Base-by-base conservation (phyloP, 208 protist genomes). In the Leishmania tropica region DNA sequence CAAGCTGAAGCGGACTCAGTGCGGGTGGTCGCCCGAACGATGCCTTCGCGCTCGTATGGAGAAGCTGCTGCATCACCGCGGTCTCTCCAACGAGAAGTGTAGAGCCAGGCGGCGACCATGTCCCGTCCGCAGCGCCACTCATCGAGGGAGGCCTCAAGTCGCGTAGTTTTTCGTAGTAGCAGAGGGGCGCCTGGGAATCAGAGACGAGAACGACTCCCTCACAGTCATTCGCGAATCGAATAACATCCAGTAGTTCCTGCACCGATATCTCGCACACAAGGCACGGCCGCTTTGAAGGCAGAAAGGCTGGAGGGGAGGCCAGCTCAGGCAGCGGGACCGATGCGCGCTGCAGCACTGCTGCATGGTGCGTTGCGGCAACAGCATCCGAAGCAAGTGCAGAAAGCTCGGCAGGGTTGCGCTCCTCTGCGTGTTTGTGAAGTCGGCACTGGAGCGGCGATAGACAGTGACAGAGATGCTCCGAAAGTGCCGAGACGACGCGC, bases 151-250 rank as follows among this genome's bases (percentile, higher is more conserved):
- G 3, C 15, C 31, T 48, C 3, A 2, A 15, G 13, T 67, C 24
- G 17, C 40, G 5, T n/a, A 11, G 21, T 8, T 28, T 62, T 37
- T 64, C 31, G 40, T 73, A 71, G 51, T 75, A 65, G 35, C 4
- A 24, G 19, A 37, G 48, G 3, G 48, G n/a, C 51, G 13, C 42
- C 15, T n/a, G 28, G 42, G 48, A 13, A 8, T 28, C 28, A 10
- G 31, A 28, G 8, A 67, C 62, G 15, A 75, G 21, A 24, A 84
- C 24, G 45, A 78, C 35, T 28, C 76, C 79, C 31, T 79, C 64
- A 51, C 84, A 84, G 62, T 81, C 76, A 17, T 84, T 51, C 0
- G 71, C 64, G 24, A 47, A 67, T 37, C 40, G 76, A 48, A 84
- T 17, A 28, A 79, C 24, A 10, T 83, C 71, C 28, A 73, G 42